Evolutionary conservation across 2,329 filamentous ascomycete species (phyloP).

Genomic region (Penicillium sp.): DNA sequence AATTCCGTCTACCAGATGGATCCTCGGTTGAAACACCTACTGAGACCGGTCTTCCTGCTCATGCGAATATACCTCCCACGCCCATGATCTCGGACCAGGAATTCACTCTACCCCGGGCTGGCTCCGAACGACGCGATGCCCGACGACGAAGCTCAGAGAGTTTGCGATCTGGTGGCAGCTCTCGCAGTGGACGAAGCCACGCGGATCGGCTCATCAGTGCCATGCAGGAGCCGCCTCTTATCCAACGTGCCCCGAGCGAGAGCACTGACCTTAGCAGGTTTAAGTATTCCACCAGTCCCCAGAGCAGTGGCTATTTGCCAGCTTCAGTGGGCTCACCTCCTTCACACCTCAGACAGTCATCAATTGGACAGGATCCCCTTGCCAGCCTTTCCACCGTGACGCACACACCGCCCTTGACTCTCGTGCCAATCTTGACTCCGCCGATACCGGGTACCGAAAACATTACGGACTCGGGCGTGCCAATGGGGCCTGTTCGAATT

Average conservation of each 20-base stretch:
- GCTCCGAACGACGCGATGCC: constrained; percentile 11
- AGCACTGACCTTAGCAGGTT: constrained; percentile 5
- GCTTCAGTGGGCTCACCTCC: constrained; percentile 4
- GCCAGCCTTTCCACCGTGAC: constrained; percentile 15
- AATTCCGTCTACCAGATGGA: constrained; percentile 63
- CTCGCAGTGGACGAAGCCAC: constrained; percentile 38
- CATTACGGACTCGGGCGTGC: constrained; percentile 37
- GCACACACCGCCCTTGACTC: constrained; percentile 11
- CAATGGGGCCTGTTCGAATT: constrained; percentile 32
- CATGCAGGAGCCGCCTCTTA: constrained; percentile 39
- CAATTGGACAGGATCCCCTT: constrained; percentile 6
- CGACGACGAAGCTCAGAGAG: constrained; percentile 28
- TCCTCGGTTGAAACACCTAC: not conserved
- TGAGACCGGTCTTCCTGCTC: not conserved
- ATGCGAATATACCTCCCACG: constrained; percentile 26
- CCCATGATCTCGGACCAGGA: constrained; percentile 35
- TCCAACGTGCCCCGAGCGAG: constrained; percentile 14
- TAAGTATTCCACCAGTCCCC: constrained; percentile 9
- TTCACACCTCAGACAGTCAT: constrained; percentile 1
- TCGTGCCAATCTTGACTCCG: constrained; percentile 22
- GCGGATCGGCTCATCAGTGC: constrained; percentile 45
- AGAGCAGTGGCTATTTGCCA: not conserved
- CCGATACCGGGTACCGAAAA: constrained; percentile 28
- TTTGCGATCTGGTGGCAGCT: constrained; percentile 34
- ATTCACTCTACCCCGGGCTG: constrained; percentile 39